These are phyloP conservation scores for Xenoacremonium recifei DNA, from an alignment of 2,329 filamentous ascomycete species.

Conservation along the genomic window DNA sequence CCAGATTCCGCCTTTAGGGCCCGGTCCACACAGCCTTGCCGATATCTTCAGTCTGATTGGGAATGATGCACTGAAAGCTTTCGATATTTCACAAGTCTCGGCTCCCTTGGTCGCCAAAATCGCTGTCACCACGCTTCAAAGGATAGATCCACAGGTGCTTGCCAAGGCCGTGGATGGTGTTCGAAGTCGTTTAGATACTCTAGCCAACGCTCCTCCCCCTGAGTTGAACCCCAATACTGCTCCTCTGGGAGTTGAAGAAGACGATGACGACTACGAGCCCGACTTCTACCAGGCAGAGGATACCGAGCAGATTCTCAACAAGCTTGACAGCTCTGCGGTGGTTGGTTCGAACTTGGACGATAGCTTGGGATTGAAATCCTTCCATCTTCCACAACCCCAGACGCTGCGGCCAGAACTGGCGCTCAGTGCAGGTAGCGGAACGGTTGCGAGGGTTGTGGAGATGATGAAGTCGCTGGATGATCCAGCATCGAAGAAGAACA, in stretches of 20 bases:
- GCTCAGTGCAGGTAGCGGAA: constrained; percentile 70
- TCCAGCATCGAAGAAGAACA: constrained; percentile 56
- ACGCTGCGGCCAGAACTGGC: constrained; percentile 70
- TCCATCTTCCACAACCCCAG: constrained; percentile 75
- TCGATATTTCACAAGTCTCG: constrained; percentile 81
- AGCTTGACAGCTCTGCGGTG: constrained; percentile 65
- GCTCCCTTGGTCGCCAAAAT: constrained; percentile 75
- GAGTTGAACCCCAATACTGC: constrained; percentile 57
- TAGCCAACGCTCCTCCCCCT: constrained; percentile 45
- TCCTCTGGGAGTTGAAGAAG: constrained; percentile 69
- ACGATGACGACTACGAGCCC: constrained; percentile 86
- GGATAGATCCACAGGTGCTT: constrained; percentile 67
- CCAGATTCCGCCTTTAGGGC: constrained; percentile 67
- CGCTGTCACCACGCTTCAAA: constrained; percentile 72
- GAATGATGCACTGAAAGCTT: constrained; percentile 70
- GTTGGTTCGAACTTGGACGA: constrained; percentile 31
- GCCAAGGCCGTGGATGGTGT: constrained; percentile 70
- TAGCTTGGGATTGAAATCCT: constrained; percentile 69
- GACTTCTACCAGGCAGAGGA: constrained; percentile 78
- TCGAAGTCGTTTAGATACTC: constrained; percentile 46
- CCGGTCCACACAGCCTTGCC: constrained; percentile 74
- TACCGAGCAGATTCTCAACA: constrained; percentile 74
- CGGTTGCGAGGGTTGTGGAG: constrained; percentile 73
- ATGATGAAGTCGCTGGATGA: constrained; percentile 75
- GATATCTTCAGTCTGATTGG: constrained; percentile 82